Evolutionary conservation across 306 rosid genomes (phyloP).

Genomic region (Sechiopsis laciniata): DNA sequence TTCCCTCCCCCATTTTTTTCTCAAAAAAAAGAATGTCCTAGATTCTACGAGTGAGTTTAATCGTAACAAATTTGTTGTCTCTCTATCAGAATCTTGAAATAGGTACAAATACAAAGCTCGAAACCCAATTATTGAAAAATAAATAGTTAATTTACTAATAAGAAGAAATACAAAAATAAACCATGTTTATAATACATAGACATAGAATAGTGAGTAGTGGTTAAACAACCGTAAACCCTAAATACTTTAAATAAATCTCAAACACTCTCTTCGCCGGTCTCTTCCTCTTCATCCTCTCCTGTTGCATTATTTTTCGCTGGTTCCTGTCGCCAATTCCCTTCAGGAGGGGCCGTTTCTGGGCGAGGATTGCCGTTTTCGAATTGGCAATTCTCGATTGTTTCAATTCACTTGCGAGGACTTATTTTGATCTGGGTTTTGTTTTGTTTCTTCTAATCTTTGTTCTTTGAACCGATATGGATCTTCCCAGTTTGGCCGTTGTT

Average conservation of each 20-base stretch:
- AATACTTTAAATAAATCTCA: slow-evolving; percentile 44
- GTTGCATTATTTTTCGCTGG: slow-evolving; percentile 11
- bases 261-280: slow-evolving; percentile 24
- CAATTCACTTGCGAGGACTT: slow-evolving; percentile 7
- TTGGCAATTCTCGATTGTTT: slow-evolving; percentile 25
- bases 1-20: too few species aligned
- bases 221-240: slow-evolving; percentile 60
- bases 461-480: slow-evolving; percentile 50
- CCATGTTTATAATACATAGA: background rate
- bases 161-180: too few species aligned
- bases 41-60: too few species aligned
- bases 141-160: too few species aligned
- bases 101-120: too few species aligned
- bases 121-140: too few species aligned
- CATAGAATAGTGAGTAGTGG: background rate
- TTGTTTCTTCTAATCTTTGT: background rate
- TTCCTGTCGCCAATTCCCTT: slow-evolving; percentile 4
- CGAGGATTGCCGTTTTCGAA: background rate
- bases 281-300: slow-evolving; percentile 26
- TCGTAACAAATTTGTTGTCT: too few species aligned
- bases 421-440: slow-evolving; percentile 2
- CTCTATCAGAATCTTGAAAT: too few species aligned
- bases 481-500: slow-evolving; percentile 51
- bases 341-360: background rate
- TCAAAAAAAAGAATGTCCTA: too few species aligned